Conservation (phyloP, 805 yeast species). For the Cyberlindnera maclurae region DNA sequence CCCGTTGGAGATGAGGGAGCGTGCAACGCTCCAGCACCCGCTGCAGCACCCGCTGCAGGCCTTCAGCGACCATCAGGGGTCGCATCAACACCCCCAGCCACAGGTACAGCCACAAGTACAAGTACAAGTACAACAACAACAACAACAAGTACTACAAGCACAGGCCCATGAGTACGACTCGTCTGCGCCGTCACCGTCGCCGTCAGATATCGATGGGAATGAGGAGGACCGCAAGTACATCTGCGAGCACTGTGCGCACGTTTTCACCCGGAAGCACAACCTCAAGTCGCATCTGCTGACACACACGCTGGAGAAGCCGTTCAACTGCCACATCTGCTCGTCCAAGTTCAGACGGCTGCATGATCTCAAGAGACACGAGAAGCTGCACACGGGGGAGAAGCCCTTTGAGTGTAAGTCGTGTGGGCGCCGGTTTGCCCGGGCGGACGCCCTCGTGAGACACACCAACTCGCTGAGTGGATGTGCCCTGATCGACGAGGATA, state of each 20-base stretch:
- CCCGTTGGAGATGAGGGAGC: too few species aligned
- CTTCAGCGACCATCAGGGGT: too few species aligned
- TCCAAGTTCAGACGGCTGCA: slow-evolving; percentile 63
- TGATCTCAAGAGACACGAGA: slow-evolving; percentile 70
- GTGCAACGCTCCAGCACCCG: too few species aligned
- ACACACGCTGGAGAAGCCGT: slow-evolving; percentile 61
- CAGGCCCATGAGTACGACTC: not conserved
- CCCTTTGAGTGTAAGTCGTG: slow-evolving; percentile 59
- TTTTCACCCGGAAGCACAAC: slow-evolving; percentile 68
- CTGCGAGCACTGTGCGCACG: slow-evolving; percentile 55
- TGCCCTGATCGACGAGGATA: slow-evolving; percentile 13
- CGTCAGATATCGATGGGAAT: slow-evolving; percentile 2
- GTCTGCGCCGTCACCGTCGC: too few species aligned
- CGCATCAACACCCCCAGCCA: not conserved
- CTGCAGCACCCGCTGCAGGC: too few species aligned
- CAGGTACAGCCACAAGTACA: not conserved
- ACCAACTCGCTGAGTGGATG: slow-evolving; percentile 35
- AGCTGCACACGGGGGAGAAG: slow-evolving; percentile 69
- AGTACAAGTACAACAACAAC: not conserved
- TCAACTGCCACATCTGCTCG: slow-evolving; percentile 52
- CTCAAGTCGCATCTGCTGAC: slow-evolving; percentile 65
- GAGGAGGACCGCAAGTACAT: slow-evolving; percentile 9
- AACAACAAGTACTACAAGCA: too few species aligned
- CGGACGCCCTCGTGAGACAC: slow-evolving; percentile 72
- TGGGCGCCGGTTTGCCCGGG: slow-evolving; percentile 60